These are phyloP conservation scores for Phoenix roebelenii DNA, from an alignment of 176 grass and related monocot species.

Conservation along the genomic window DNA sequence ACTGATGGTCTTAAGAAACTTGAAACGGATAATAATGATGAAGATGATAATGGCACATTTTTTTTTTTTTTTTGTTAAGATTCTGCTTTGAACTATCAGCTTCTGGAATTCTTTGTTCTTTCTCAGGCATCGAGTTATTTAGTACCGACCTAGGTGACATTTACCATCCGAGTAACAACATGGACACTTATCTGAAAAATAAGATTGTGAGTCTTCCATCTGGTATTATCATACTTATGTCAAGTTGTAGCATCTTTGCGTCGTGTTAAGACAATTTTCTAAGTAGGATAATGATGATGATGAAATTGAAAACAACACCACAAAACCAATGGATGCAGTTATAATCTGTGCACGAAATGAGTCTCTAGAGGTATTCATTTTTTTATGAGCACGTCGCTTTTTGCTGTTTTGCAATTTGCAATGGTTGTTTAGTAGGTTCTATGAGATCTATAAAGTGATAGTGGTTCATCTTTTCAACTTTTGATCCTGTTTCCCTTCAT, in stretches of 20 bases:
- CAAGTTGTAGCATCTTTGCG: too few species aligned
- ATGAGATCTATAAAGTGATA: too few species aligned
- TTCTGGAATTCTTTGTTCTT: not conserved
- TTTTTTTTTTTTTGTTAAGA: too few species aligned
- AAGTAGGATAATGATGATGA: conserved; percentile 32
- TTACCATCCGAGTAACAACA: conserved; percentile 55
- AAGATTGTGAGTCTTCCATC: conserved; percentile 20
- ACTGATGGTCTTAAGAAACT: conserved; percentile 32
- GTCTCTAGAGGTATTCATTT: conserved; percentile 58
- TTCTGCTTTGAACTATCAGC: too few species aligned
- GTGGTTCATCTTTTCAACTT: too few species aligned
- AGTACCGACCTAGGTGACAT: conserved; percentile 38
- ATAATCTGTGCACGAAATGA: conserved; percentile 65
- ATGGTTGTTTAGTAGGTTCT: too few species aligned
- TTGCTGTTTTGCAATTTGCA: too few species aligned
- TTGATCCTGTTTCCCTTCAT: too few species aligned
- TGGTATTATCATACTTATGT: not conserved
- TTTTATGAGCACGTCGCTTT: too few species aligned
- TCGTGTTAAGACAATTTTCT: too few species aligned
- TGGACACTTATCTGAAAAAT: conserved; percentile 69
- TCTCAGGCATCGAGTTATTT: conserved; percentile 51
- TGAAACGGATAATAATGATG: conserved; percentile 57
- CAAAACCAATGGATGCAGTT: conserved; percentile 71
- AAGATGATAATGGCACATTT: conserved; percentile 49
- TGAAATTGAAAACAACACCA: conserved; percentile 60